These are phyloP conservation scores for Ensete glaucum DNA, from an alignment of 176 grass and related monocot species.

Conservation along the genomic window DNA sequence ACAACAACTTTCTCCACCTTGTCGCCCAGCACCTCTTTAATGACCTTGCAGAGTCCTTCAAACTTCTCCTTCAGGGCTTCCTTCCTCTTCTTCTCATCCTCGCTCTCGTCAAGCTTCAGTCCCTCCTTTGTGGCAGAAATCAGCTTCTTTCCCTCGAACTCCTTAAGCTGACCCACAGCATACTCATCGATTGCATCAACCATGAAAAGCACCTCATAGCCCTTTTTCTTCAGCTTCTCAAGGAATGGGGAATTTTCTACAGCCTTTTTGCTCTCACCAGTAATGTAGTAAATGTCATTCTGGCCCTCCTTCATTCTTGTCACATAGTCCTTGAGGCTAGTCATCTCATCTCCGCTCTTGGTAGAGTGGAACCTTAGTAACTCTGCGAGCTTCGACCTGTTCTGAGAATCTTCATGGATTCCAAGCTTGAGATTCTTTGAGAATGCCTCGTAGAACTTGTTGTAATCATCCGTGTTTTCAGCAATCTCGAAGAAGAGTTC, in stretches of 20 bases:
- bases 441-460: conserved; percentile 41
- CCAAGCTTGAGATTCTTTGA: conserved; percentile 22
- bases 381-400: conserved; percentile 1
- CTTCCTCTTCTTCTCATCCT: conserved; percentile 41
- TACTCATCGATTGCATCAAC: conserved; percentile 48
- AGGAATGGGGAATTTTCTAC: conserved; percentile 47
- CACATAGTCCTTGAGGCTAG: conserved; percentile 43
- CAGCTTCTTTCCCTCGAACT: conserved; percentile 39
- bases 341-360: conserved; percentile 35
- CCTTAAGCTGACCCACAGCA: conserved; percentile 35
- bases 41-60: conserved; percentile 41
- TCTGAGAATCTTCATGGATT: conserved; percentile 7
- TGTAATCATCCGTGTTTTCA: conserved; percentile 41
- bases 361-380: conserved; percentile 34
- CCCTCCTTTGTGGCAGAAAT: conserved; percentile 39
- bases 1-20: conserved; percentile 43
- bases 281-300: conserved; percentile 48
- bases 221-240: conserved; percentile 45
- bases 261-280: conserved; percentile 46
- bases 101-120: conserved; percentile 24
- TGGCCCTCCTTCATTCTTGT: conserved; percentile 49
- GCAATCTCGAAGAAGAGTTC: conserved; percentile 38
- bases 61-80: conserved; percentile 28
- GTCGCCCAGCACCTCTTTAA: conserved; percentile 39
- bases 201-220: conserved; percentile 41